phyloP scores from a whole-genome alignment of 352 stramenopile genomes.

The Pythium monospermum region DNA sequence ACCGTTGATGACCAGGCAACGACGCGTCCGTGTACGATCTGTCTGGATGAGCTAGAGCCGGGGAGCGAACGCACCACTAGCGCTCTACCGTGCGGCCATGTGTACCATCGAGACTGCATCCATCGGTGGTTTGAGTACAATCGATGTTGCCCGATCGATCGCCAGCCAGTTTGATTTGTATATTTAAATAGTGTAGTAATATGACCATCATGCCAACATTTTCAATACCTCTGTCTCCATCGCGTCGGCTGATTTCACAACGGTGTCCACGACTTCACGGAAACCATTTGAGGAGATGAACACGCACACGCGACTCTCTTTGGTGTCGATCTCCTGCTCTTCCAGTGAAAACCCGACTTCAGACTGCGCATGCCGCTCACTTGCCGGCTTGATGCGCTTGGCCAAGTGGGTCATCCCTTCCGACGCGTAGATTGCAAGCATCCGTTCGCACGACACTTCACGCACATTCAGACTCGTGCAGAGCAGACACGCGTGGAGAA shows the following conservation, averaged over 20 bases:
- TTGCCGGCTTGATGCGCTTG: slow-evolving; percentile 29
- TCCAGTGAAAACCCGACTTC: slow-evolving; percentile 19
- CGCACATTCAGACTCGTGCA: slow-evolving; percentile 72
- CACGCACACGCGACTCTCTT: slow-evolving; percentile 36
- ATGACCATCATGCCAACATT: not conserved
- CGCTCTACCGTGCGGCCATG: slow-evolving; percentile 27
- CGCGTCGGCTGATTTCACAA: too few relatives aligned
- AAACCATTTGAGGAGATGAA: slow-evolving; percentile 51
- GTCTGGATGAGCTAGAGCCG: slow-evolving; percentile 29
- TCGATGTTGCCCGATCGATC: slow-evolving; percentile 32
- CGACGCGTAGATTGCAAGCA: slow-evolving; percentile 39
- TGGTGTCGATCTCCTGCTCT: slow-evolving; percentile 23
- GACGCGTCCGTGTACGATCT: slow-evolving; percentile 23
- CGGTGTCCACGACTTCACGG: slow-evolving; percentile 37
- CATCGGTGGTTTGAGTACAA: slow-evolving; percentile 20
- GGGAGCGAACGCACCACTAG: too few relatives aligned
- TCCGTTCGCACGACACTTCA: slow-evolving; percentile 51
- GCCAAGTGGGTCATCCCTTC: slow-evolving; percentile 36
- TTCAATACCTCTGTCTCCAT: too few relatives aligned
- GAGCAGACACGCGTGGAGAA: slow-evolving; percentile 60
- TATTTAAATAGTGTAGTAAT: too few relatives aligned
- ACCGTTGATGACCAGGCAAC: not conserved
- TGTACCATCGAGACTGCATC: slow-evolving; percentile 30
- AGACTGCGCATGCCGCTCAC: slow-evolving; percentile 26
- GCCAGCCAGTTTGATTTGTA: slow-evolving; percentile 16